Percentiles rank a stretch among this genome's conserved stretches.
Conservation (phyloP, 306 rosid species). For the Purshia tridentata region DNA sequence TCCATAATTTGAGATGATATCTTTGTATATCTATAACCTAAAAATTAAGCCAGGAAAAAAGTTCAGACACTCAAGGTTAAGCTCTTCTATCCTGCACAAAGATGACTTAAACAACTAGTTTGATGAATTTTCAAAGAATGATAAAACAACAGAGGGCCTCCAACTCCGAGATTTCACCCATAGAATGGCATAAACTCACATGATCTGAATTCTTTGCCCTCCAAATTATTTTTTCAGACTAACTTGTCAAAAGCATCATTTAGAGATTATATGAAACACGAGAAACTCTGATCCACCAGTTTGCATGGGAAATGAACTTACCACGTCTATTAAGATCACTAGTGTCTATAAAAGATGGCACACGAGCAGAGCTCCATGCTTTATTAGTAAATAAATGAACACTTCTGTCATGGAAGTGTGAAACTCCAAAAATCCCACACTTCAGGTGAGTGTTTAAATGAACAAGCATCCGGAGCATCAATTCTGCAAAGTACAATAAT, state of each 20-base stretch:
- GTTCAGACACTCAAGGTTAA: conserved; percentile 21
- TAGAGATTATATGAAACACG: not conserved
- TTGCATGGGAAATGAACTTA: conserved; percentile 26
- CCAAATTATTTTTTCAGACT: not conserved
- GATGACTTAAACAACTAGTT: not conserved
- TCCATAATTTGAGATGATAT: conserved; percentile 36
- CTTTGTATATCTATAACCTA: conserved; percentile 36
- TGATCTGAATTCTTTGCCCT: not conserved
- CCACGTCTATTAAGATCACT: conserved; percentile 25
- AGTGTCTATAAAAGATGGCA: conserved; percentile 20
- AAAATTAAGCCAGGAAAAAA: conserved; percentile 24
- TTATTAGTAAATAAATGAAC: conserved; percentile 7
- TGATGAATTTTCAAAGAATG: not conserved
- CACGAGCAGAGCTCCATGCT: conserved; percentile 30
- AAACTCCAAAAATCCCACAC: conserved; percentile 35
- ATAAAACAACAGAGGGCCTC: not conserved
- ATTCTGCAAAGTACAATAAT: conserved; percentile 28
- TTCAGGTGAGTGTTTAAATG: conserved; percentile 26
- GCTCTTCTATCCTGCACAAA: conserved; percentile 9
- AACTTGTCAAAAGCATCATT: not conserved
- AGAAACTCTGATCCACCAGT: not conserved
- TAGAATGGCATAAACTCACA: not conserved
- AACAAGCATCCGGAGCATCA: conserved; percentile 35
- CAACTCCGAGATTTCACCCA: not conserved
- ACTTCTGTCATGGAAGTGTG: conserved; percentile 25